Evolutionary conservation across 371 early-diverging fungal species (phyloP).

Genomic region (Mortierella sp.): DNA sequence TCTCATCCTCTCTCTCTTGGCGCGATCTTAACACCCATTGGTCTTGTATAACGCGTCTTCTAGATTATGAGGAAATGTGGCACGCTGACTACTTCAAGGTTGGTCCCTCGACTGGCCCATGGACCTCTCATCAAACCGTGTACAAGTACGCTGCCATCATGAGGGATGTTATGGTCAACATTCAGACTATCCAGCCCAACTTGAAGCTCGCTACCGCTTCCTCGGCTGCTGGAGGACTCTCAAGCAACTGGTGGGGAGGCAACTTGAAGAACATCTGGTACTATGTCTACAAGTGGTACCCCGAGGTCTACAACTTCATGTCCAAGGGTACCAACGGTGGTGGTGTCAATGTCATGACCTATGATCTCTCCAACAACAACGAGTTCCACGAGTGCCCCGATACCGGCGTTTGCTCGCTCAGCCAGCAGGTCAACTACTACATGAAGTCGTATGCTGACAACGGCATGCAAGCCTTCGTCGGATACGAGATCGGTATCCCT

Average conservation of each 20-base stretch:
- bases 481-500: slow-evolving; percentile 54
- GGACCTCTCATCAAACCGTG: slow-evolving; percentile 40
- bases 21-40: neutral
- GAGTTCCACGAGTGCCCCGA: slow-evolving; percentile 52
- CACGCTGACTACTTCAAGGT: slow-evolving; percentile 37
- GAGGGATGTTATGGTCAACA: slow-evolving; percentile 44
- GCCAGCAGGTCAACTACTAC: slow-evolving; percentile 53
- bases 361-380: slow-evolving; percentile 50
- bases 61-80: slow-evolving; percentile 54
- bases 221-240: slow-evolving; percentile 51
- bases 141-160: slow-evolving; percentile 53
- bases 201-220: slow-evolving; percentile 40
- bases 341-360: slow-evolving; percentile 55
- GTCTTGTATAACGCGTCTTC: neutral
- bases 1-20: neutral
- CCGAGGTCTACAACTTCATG: slow-evolving; percentile 44
- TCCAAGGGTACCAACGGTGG: slow-evolving; percentile 46
- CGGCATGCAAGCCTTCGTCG: slow-evolving; percentile 42
- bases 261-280: slow-evolving; percentile 54
- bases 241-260: slow-evolving; percentile 52
- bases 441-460: slow-evolving; percentile 50
- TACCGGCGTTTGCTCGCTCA: slow-evolving; percentile 31
- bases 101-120: slow-evolving; percentile 39
- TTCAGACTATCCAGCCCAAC: slow-evolving; percentile 32
- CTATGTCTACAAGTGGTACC: slow-evolving; percentile 34